Percentiles rank a stretch among this genome's conserved stretches.
Evolutionary conservation across 2,329 filamentous ascomycete species (phyloP).

Genomic region (Penicillium verrucosum): DNA sequence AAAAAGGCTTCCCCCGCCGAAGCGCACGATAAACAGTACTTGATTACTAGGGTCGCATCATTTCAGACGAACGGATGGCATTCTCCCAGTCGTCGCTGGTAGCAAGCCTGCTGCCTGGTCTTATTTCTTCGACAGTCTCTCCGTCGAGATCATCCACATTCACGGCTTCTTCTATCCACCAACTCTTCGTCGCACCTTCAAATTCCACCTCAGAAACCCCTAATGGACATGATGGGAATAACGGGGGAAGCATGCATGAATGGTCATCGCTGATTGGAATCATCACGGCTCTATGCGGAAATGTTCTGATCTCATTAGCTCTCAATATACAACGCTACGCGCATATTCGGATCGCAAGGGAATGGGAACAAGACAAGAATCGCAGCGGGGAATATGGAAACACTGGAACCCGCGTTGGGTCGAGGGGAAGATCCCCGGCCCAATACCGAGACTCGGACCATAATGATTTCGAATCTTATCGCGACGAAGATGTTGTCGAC

Average conservation of each 20-base stretch:
- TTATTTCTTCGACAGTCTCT: conserved; percentile 24
- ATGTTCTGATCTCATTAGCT: conserved; percentile 89
- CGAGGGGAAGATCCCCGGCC: conserved; percentile 10
- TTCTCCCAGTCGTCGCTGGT: conserved; percentile 25
- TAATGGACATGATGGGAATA: conserved; percentile 20
- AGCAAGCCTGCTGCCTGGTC: conserved; percentile 28
- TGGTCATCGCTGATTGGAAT: conserved; percentile 98
- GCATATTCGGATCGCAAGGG: conserved; percentile 76
- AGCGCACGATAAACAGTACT: not conserved
- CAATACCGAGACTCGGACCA: conserved; percentile 16
- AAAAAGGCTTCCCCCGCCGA: not conserved
- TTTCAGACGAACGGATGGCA: conserved; percentile 23
- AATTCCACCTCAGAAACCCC: conserved; percentile 16
- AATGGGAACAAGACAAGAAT: conserved; percentile 59
- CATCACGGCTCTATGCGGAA: conserved; percentile 84
- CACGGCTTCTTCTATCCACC: conserved; percentile 16
- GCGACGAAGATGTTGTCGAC: conserved; percentile 35
- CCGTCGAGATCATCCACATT: conserved; percentile 19
- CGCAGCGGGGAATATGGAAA: conserved; percentile 49
- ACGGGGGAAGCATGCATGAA: conserved; percentile 27
- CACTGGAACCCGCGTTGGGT: conserved; percentile 9
- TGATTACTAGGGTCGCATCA: not conserved
- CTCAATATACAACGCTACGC: conserved; percentile 96
- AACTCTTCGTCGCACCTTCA: conserved; percentile 10
- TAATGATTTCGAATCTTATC: conserved; percentile 19